phyloP scores from a whole-genome alignment of 345 rosid species.

The Camelina neglecta region DNA sequence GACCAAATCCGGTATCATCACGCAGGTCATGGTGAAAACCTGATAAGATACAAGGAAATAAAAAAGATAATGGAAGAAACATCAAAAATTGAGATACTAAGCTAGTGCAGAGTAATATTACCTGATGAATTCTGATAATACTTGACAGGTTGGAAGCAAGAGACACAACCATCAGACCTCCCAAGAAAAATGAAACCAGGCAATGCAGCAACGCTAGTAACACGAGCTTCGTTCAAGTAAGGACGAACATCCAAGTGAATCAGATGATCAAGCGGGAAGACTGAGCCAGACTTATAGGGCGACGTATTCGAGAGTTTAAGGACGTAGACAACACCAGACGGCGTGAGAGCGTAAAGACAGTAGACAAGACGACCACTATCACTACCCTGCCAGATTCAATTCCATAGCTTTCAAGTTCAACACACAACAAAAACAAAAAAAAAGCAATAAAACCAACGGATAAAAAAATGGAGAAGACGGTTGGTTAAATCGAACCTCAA shows the following conservation, averaged over 20 bases:
- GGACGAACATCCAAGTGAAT: conserved; percentile 55
- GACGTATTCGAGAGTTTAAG: conserved; percentile 55
- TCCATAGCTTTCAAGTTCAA: conserved; percentile 20
- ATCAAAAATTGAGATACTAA: not conserved
- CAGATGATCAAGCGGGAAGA: conserved; percentile 56
- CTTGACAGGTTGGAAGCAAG: conserved; percentile 59
- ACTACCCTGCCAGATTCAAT: conserved; percentile 47
- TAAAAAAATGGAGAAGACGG: not conserved
- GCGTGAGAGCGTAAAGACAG: conserved; percentile 63
- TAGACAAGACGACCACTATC: conserved; percentile 42
- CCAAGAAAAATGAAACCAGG: conserved; percentile 69
- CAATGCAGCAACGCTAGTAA: conserved; percentile 63
- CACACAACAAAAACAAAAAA: not conserved
- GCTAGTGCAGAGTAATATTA: conserved; percentile 36
- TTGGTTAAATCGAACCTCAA: conserved; percentile 46
- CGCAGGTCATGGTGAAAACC: conserved; percentile 73
- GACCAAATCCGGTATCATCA: conserved; percentile 77
- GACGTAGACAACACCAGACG: conserved; percentile 69
- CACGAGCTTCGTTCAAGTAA: conserved; percentile 42
- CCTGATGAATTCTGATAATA: conserved; percentile 63
- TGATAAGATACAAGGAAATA: conserved; percentile 36
- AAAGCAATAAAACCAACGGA: not conserved
- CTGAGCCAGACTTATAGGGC: conserved; percentile 50
- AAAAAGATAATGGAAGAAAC: conserved; percentile 8
- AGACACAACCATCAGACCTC: conserved; percentile 68